Evolutionary conservation across 495 filamentous ascomycete genomes (phyloP).

Genomic region (Glonium stellatum): DNA sequence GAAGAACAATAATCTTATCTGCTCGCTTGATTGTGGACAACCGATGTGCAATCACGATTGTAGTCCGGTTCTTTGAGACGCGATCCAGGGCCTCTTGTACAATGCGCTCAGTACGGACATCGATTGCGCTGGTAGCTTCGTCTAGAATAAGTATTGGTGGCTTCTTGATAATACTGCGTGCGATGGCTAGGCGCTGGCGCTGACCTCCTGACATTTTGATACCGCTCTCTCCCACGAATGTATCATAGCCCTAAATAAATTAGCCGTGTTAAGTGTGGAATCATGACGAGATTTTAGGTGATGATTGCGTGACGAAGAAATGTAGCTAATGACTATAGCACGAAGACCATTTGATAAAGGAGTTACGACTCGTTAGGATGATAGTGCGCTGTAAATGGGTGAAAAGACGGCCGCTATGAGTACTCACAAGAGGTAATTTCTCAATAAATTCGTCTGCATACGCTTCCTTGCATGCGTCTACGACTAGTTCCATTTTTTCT

Average conservation of each 20-base stretch:
- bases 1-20: slow-evolving; percentile 32
- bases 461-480: slow-evolving; percentile 28
- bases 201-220: slow-evolving; percentile 31
- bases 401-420: neutral
- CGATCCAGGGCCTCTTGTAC: slow-evolving; percentile 32
- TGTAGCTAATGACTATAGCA: too few relatives aligned
- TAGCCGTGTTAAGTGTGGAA: neutral
- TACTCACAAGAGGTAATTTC: slow-evolving; percentile 23
- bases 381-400: too few relatives aligned
- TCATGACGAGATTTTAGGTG: neutral
- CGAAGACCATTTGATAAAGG: too few relatives aligned
- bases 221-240: slow-evolving; percentile 30
- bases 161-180: slow-evolving; percentile 30
- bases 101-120: slow-evolving; percentile 29
- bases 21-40: slow-evolving; percentile 31
- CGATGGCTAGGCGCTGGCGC: slow-evolving; percentile 32
- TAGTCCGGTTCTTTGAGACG: slow-evolving; percentile 30
- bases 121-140: slow-evolving; percentile 34
- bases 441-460: slow-evolving; percentile 44
- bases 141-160: slow-evolving; percentile 34
- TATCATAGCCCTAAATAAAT: slow-evolving; percentile 32
- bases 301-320: too few relatives aligned
- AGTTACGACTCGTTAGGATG: too few relatives aligned
- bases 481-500: slow-evolving; percentile 26
- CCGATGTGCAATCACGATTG: slow-evolving; percentile 32